Evolutionary conservation across 2,329 filamentous ascomycete species (phyloP).

Genomic region (Fusarium cyanostomum): DNA sequence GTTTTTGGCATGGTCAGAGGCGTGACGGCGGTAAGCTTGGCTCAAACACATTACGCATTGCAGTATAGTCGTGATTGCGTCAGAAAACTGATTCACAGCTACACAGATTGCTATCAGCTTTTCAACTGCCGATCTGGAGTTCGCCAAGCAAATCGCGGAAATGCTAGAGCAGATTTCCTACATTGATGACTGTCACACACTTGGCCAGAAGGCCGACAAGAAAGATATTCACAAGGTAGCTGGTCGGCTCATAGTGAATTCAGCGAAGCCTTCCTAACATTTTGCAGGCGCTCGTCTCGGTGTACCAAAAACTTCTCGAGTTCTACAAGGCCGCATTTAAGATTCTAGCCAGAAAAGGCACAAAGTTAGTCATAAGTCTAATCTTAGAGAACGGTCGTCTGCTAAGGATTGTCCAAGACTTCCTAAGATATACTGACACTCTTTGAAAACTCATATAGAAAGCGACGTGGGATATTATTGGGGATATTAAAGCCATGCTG

Average conservation of each 20-base stretch:
- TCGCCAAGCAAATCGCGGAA: conserved; percentile 39
- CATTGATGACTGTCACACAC: conserved; percentile 45
- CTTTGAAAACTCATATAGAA: conserved; percentile 42
- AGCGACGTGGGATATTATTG: conserved; percentile 36
- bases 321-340: conserved; percentile 41
- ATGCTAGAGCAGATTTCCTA: conserved; percentile 45
- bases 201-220: conserved; percentile 37
- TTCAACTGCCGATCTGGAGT: conserved; percentile 27
- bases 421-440: conserved; percentile 37
- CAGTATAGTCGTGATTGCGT: too few relatives aligned
- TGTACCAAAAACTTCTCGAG: conserved; percentile 42
- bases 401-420: conserved; percentile 37
- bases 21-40: conserved; percentile 39
- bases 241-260: background rate
- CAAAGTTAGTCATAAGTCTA: conserved; percentile 9
- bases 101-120: conserved; percentile 41
- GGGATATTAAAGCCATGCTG: conserved; percentile 30
- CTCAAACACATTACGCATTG: too few relatives aligned
- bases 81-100: background rate
- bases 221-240: conserved; percentile 20
- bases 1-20: conserved; percentile 40
- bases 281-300: conserved; percentile 35
- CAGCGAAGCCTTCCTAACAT: conserved; percentile 2
- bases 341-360: conserved; percentile 37
- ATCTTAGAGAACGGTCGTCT: conserved; percentile 38